Conservation (phyloP, 208 protist species). For the Vickermania spadyakhi region DNA sequence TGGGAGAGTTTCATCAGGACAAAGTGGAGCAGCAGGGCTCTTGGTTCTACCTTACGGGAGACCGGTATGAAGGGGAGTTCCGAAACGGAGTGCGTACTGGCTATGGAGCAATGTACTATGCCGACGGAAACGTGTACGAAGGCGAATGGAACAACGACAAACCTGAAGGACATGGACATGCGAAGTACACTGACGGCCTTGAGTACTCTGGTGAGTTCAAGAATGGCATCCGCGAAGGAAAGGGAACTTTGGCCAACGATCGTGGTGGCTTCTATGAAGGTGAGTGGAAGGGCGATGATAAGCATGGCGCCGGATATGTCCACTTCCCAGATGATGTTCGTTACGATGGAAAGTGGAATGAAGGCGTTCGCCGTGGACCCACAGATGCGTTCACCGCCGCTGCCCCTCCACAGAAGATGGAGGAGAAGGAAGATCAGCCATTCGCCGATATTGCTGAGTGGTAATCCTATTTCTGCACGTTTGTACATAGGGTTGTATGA, state of each 20-base stretch:
- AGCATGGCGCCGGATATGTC: background rate
- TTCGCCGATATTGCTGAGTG: background rate
- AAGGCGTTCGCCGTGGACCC: slow-evolving; percentile 1
- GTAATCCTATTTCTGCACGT: no score
- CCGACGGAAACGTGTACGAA: slow-evolving; percentile 9
- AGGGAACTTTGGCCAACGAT: background rate
- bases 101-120: slow-evolving; percentile 3
- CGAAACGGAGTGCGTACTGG: slow-evolving; percentile 8
- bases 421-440: background rate
- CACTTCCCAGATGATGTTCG: slow-evolving; percentile 2
- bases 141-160: slow-evolving; percentile 11
- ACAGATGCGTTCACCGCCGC: slow-evolving; percentile 2
- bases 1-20: slow-evolving; percentile 7
- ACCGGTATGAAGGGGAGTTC: slow-evolving; percentile 9
- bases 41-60: slow-evolving; percentile 1
- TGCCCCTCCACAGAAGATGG: background rate
- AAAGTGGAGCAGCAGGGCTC: slow-evolving; percentile 5
- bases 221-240: background rate
- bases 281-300: slow-evolving; percentile 1
- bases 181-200: slow-evolving; percentile 1
- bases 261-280: slow-evolving; percentile 2
- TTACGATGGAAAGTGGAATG: slow-evolving; percentile 4
- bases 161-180: slow-evolving; percentile 7
- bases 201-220: slow-evolving; percentile 14
- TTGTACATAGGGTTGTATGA: no score